Conservation (phyloP, 495 filamentous ascomycete genomes). For the Annulohypoxylon maeteangense region DNA sequence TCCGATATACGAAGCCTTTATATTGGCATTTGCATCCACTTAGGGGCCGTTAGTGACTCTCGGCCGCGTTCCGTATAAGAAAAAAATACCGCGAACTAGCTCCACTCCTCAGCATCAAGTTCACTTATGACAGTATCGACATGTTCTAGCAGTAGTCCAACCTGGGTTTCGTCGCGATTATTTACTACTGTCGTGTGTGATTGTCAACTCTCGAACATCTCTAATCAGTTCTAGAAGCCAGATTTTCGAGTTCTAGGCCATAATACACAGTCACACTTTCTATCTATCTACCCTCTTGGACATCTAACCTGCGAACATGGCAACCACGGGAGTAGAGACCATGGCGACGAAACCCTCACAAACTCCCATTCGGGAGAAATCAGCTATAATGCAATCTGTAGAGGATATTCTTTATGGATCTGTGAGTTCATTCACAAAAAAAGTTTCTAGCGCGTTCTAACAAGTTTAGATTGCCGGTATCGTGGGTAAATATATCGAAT, state of each 20-base stretch:
- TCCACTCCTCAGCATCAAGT: constrained; percentile 35
- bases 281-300: not conserved
- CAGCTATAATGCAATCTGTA: constrained; percentile 71
- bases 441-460: constrained; percentile 28
- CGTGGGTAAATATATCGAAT: constrained; percentile 95
- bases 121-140: constrained; percentile 28
- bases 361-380: constrained; percentile 43
- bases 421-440: constrained; percentile 60
- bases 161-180: constrained; percentile 38
- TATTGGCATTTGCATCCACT: constrained; percentile 44
- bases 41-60: constrained; percentile 30
- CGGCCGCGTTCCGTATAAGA: constrained; percentile 15
- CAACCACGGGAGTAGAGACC: constrained; percentile 33
- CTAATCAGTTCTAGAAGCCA: constrained; percentile 26
- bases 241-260: constrained; percentile 1
- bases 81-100: constrained; percentile 28
- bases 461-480: constrained; percentile 77
- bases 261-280: constrained; percentile 8
- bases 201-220: constrained; percentile 35
- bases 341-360: constrained; percentile 42
- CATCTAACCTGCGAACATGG: constrained; percentile 30
- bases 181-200: constrained; percentile 38
- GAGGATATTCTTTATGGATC: constrained; percentile 89
- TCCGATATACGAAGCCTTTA: constrained; percentile 17
- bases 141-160: constrained; percentile 43